Conservation (phyloP, 2,329 filamentous ascomycete genomes). For the Cytospora leucostoma region DNA sequence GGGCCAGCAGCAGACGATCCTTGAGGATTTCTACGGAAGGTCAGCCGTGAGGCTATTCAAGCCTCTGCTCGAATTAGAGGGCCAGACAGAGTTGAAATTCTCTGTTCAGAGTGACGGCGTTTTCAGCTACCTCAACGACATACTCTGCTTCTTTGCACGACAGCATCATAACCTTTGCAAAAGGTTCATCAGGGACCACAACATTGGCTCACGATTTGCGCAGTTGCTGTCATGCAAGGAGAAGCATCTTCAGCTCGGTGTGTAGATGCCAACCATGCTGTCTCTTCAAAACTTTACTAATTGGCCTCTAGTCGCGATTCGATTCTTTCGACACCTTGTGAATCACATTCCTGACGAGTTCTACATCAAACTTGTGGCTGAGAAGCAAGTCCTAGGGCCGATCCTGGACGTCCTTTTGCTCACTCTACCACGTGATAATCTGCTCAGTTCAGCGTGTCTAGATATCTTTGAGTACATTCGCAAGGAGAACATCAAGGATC, state of each 20-base stretch:
- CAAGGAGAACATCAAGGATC: slow-evolving; percentile 75
- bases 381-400: slow-evolving; percentile 78
- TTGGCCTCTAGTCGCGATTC: slow-evolving; percentile 69
- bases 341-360: slow-evolving; percentile 81
- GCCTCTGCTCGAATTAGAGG: slow-evolving; percentile 79
- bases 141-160: slow-evolving; percentile 89
- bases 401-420: slow-evolving; percentile 82
- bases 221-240: slow-evolving; percentile 82
- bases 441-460: slow-evolving; percentile 89
- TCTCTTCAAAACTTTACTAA: slow-evolving; percentile 30
- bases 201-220: slow-evolving; percentile 74
- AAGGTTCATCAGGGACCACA: slow-evolving; percentile 80
- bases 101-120: slow-evolving; percentile 84
- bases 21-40: slow-evolving; percentile 85
- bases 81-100: slow-evolving; percentile 68
- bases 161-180: slow-evolving; percentile 86
- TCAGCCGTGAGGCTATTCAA: slow-evolving; percentile 84
- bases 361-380: slow-evolving; percentile 81
- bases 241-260: slow-evolving; percentile 90
- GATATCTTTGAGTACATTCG: slow-evolving; percentile 93
- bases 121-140: slow-evolving; percentile 87
- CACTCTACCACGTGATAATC: slow-evolving; percentile 88
- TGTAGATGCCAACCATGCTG: slow-evolving; percentile 37
- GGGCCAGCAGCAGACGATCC: slow-evolving; percentile 72
- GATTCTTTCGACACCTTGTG: slow-evolving; percentile 88